Evolutionary conservation across 2,329 filamentous ascomycete species (phyloP), one percentile per base, ranked within the genome.

Genomic region (Aspergillus novofumigatus): DNA sequence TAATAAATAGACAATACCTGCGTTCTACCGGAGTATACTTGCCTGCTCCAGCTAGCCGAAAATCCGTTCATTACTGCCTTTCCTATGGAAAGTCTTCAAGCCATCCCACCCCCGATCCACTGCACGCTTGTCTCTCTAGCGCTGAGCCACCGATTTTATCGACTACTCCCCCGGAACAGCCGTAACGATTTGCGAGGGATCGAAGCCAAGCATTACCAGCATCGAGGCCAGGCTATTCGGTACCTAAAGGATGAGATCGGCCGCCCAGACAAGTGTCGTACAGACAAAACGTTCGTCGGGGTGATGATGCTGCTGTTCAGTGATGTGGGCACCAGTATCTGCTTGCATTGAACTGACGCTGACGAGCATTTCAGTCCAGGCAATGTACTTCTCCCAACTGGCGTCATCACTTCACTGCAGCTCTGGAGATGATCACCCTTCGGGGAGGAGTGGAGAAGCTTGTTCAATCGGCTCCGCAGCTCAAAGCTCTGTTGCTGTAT

Each of bases 261-360:
- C 7, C 45, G 17, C 9, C 35, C 41, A 4, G 35, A 14, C 10
- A 42, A 28, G 6, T 25, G 28, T 4, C 29, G 29, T 21, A 53
- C 20, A 20, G 56, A 58, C 11, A 5, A 42, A 25, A 53, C 56
- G 23, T 50, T 59, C 23, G 38, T n/a, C 9, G 55, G 57, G 2
- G 54, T 59, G 2, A 20, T 59, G 47, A 42, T 59, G 45, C 49
- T 59, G 17, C 28, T 59, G 5, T 56, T 59, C 17, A 45, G 47
- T 23, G 57, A 59, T 42, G 57, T 59, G 28, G 49, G 57, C 25
- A 11, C 3, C 26, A 3, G 20, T 21, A 4, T 53, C 32, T 14
- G 11, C 5, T 3, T 17, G 11, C 14, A 17, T 9, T 11, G 4
- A 14, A n/a, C n/a, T 26, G 29, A 32, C 23, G n/a, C 14, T 17